A percentile compares a stretch with the other conserved stretches of the same genome.
These are phyloP conservation scores for Erythrophleum ivorense DNA, from an alignment of 331 rosid species.

Conservation along the genomic window DNA sequence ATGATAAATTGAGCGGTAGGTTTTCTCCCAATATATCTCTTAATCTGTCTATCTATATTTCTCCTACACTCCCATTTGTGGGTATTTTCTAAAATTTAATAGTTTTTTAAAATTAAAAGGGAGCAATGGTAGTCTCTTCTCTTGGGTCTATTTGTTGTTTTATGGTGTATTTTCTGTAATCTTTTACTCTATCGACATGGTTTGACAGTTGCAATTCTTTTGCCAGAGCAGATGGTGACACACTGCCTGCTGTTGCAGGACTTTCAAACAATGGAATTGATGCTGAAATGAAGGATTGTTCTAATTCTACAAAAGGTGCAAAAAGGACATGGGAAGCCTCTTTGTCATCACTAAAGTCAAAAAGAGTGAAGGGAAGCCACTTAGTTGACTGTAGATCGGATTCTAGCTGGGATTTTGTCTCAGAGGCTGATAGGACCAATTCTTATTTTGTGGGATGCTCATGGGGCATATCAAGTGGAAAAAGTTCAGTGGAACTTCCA, in stretches of 20 bases:
- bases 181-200: slow-evolving; percentile 39
- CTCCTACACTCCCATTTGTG: not conserved
- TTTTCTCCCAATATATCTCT: not conserved
- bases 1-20: slow-evolving; percentile 49
- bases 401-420: slow-evolving; percentile 49
- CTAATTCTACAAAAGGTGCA: slow-evolving; percentile 55
- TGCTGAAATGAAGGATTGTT: slow-evolving; percentile 46
- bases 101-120: not conserved
- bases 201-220: slow-evolving; percentile 44
- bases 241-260: slow-evolving; percentile 37
- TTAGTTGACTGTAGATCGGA: slow-evolving; percentile 50
- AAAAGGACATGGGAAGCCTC: slow-evolving; percentile 91
- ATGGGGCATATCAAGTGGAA: slow-evolving; percentile 39
- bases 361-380: slow-evolving; percentile 86
- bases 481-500: slow-evolving; percentile 41
- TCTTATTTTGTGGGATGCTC: slow-evolving; percentile 52
- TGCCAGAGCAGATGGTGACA: slow-evolving; percentile 39
- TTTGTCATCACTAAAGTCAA: slow-evolving; percentile 84
- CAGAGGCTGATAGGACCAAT: slow-evolving; percentile 46
- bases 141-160: slow-evolving; percentile 16
- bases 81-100: slow-evolving; percentile 21
- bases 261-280: slow-evolving; percentile 44
- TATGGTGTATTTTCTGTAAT: slow-evolving; percentile 10
- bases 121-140: slow-evolving; percentile 3
- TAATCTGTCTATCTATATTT: not conserved